Conservation (phyloP, 2,329 filamentous ascomycete genomes). For the Diaporthe sp. region DNA sequence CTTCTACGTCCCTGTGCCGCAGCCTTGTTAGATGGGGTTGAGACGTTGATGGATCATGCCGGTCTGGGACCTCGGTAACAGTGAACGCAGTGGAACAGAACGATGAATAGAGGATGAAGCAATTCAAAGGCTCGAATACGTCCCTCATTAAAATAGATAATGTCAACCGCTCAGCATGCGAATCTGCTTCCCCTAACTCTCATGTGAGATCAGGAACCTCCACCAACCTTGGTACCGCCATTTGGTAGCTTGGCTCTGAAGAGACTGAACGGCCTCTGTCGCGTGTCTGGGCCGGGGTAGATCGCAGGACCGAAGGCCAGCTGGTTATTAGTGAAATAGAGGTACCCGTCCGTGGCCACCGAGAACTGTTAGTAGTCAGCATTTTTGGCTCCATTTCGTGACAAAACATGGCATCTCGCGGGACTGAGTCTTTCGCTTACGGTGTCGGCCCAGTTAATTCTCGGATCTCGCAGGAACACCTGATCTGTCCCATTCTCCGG, state of each 20-base stretch:
- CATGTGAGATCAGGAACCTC: neutral
- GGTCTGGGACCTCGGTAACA: no score
- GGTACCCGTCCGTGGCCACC: conserved; percentile 55
- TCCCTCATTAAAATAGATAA: neutral
- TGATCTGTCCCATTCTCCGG: conserved; percentile 48
- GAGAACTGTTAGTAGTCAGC: conserved; percentile 41
- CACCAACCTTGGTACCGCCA: conserved; percentile 39
- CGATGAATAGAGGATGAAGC: no score
- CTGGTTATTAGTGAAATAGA: conserved; percentile 66
- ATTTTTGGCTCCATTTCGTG: neutral
- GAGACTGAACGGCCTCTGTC: conserved; percentile 39
- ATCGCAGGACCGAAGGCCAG: conserved; percentile 41
- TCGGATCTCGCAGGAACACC: conserved; percentile 55
- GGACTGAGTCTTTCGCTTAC: conserved; percentile 35
- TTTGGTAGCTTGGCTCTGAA: conserved; percentile 41
- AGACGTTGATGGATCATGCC: no score
- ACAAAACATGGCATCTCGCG: no score
- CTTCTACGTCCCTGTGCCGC: no score
- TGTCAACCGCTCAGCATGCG: neutral
- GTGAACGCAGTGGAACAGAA: neutral
- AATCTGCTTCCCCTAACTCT: no score
- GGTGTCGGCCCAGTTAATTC: conserved; percentile 60
- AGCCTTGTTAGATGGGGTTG: no score
- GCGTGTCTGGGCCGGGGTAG: conserved; percentile 37
- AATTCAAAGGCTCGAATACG: neutral